Conservation (phyloP, 139 green algal genomes). For the Zygnema circumcarinatum region DNA sequence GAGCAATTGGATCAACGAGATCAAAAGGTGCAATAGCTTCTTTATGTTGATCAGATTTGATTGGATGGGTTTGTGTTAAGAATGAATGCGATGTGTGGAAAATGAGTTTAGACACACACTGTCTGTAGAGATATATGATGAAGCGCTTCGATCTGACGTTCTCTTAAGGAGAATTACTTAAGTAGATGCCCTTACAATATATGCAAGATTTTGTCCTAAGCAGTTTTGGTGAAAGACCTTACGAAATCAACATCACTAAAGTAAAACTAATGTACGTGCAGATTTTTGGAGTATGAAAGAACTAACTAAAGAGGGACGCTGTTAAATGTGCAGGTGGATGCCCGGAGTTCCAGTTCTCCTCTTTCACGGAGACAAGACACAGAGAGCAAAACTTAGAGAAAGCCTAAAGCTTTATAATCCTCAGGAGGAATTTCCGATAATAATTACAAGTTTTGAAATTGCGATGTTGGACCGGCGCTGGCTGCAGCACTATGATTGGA, state of each 20-base stretch:
- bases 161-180: too few relatives aligned
- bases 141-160: too few relatives aligned
- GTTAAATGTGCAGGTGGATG: conserved; percentile 36
- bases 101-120: not conserved
- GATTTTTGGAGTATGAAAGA: too few relatives aligned
- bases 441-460: conserved; percentile 96
- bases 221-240: too few relatives aligned
- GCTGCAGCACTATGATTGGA: conserved; percentile 76
- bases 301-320: too few relatives aligned
- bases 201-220: too few relatives aligned
- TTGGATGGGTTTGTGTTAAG: not conserved
- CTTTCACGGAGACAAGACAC: conserved; percentile 87
- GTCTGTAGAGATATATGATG: not conserved
- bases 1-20: conserved; percentile 93
- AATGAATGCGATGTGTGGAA: not conserved
- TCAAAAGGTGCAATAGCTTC: conserved; percentile 58
- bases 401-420: not conserved
- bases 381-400: conserved; percentile 70
- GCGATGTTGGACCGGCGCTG: conserved; percentile 84
- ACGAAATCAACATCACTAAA: too few relatives aligned
- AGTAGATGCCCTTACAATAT: too few relatives aligned
- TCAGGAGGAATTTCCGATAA: conserved; percentile 79
- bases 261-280: too few relatives aligned
- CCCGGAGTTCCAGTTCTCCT: conserved; percentile 78
- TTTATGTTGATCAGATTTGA: not conserved